A percentile compares a stretch with the other conserved stretches of the same genome.
Conservation (phyloP, 1,284 basidiomycete genomes). For the Pisolithus thermaeus region DNA sequence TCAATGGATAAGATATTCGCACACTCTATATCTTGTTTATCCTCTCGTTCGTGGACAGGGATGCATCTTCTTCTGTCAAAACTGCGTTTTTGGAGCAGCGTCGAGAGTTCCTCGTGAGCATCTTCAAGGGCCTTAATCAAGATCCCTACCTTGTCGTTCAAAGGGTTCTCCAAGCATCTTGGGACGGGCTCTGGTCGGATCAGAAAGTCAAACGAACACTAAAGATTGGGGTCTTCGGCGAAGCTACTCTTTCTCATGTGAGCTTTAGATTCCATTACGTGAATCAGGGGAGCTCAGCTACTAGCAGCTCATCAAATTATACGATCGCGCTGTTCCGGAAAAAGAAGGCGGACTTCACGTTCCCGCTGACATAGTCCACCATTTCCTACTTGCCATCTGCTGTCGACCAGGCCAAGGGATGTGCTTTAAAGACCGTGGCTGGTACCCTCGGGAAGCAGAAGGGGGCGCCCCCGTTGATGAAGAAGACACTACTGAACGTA, state of each 20-base stretch:
- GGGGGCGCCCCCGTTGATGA: constrained; percentile 17
- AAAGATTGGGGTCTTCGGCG: constrained; percentile 65
- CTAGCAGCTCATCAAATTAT: constrained; percentile 60
- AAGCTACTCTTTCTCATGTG: constrained; percentile 57
- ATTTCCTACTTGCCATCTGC: constrained; percentile 86
- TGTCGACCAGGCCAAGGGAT: constrained; percentile 79
- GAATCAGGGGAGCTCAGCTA: constrained; percentile 1
- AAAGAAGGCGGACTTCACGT: constrained; percentile 45
- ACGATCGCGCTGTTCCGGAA: constrained; percentile 52
- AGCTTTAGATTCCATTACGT: constrained; percentile 15
- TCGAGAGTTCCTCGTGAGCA: constrained; percentile 49
- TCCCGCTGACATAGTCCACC: constrained; percentile 79
- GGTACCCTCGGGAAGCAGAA: constrained; percentile 73
- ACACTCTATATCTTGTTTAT: constrained; percentile 63
- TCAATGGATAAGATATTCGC: constrained; percentile 52
- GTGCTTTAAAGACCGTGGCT: constrained; percentile 86
- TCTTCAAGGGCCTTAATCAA: constrained; percentile 63
- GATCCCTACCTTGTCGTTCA: constrained; percentile 56
- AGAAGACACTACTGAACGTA: constrained; percentile 18
- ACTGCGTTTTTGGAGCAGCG: constrained; percentile 61
- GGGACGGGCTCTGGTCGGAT: constrained; percentile 63
- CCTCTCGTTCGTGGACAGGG: constrained; percentile 58
- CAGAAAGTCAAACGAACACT: constrained; percentile 59
- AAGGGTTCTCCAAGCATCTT: constrained; percentile 51
- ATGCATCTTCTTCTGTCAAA: constrained; percentile 48